phyloP scores from a whole-genome alignment of 371 early-diverging fungal genomes.

The Mortierella sp. region DNA sequence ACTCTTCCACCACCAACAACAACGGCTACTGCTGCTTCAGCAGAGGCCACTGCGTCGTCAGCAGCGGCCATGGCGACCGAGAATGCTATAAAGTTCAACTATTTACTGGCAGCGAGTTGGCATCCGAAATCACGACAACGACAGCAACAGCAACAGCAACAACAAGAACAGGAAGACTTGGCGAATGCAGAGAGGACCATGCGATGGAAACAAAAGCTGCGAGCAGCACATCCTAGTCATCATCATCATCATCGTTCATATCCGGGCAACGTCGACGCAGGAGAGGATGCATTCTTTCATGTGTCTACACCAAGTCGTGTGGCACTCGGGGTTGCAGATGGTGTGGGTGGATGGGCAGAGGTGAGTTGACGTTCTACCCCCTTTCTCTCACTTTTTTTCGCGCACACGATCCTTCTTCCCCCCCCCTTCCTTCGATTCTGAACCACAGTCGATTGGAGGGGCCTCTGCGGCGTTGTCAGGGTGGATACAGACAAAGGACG shows the following conservation, averaged over 20 bases:
- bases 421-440: no score
- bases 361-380: conserved; percentile 23
- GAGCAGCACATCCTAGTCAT: no score
- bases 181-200: conserved; percentile 3
- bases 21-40: not conserved
- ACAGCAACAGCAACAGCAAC: conserved; percentile 6
- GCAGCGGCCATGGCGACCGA: not conserved
- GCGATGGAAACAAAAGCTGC: conserved; percentile 47
- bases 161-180: no score
- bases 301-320: conserved; percentile 66
- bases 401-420: no score
- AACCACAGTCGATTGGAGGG: no score
- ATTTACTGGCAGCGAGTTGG: conserved; percentile 47
- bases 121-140: conserved; percentile 39
- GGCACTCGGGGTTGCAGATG: conserved; percentile 75
- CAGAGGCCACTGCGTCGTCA: conserved; percentile 5
- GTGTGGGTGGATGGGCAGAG: conserved; percentile 78
- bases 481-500: no score
- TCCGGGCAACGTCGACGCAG: conserved; percentile 77
- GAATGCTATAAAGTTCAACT: conserved; percentile 32
- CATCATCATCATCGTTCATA: no score
- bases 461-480: no score
- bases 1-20: not conserved
- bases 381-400: not conserved
- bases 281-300: conserved; percentile 78